A percentile compares a stretch with the other conserved stretches of the same genome.
phyloP scores from a whole-genome alignment of 345 rosid genomes.

The Citrus inodora region DNA sequence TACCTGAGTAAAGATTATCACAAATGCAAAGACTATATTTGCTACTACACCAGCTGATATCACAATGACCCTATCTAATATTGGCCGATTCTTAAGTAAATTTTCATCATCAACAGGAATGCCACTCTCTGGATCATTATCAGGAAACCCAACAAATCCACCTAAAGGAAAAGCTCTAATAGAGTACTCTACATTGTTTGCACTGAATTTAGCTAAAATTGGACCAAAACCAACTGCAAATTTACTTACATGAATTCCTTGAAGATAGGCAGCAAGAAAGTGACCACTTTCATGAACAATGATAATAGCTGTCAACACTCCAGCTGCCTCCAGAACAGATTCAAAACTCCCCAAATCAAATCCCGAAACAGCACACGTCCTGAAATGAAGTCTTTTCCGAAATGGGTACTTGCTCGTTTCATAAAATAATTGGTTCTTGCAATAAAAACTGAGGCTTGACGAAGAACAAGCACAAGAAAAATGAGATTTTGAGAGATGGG shows the following conservation, averaged over 20 bases:
- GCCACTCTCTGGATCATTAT: constrained; percentile 88
- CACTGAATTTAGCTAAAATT: constrained; percentile 76
- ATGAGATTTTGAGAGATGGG: constrained; percentile 48
- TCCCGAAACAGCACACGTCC: constrained; percentile 56
- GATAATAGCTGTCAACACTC: constrained; percentile 80
- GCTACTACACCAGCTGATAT: constrained; percentile 93
- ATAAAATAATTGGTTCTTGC: constrained; percentile 36
- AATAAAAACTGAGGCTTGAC: constrained; percentile 18
- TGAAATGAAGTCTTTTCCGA: constrained; percentile 38
- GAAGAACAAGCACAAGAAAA: constrained; percentile 26
- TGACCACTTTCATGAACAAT: constrained; percentile 91
- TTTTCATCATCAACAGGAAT: constrained; percentile 79
- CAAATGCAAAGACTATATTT: constrained; percentile 76
- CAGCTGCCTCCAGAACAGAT: constrained; percentile 74
- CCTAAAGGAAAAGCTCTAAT: constrained; percentile 89
- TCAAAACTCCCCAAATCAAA: constrained; percentile 67
- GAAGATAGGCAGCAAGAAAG: constrained; percentile 88
- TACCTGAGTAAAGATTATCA: constrained; percentile 77
- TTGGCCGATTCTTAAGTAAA: constrained; percentile 88
- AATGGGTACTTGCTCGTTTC: constrained; percentile 25
- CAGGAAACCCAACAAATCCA: constrained; percentile 96
- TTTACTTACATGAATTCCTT: constrained; percentile 97
- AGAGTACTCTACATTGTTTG: constrained; percentile 83
- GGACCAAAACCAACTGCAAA: constrained; percentile 98
- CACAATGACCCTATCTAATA: constrained; percentile 71